Conservation (phyloP, 2,329 filamentous ascomycete species). For the Albophoma yamanashiensis region DNA sequence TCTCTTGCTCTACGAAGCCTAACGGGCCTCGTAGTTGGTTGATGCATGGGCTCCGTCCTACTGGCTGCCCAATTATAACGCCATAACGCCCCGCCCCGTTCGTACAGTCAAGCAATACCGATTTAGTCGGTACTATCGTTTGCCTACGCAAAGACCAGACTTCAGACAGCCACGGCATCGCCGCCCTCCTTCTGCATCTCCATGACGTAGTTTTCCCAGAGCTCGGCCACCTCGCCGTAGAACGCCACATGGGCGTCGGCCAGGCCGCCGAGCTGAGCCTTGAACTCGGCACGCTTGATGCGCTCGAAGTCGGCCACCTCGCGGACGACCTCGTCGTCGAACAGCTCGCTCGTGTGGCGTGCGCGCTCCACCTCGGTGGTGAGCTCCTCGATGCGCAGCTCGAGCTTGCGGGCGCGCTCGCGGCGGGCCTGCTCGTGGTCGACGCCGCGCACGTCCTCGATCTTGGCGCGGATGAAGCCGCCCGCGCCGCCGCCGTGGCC, state of each 20-base stretch:
- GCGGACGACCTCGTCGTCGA: constrained; percentile 90
- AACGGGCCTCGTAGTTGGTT: background rate
- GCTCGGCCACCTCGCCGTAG: constrained; percentile 66
- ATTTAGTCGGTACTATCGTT: background rate
- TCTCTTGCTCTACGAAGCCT: background rate
- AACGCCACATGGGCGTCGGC: constrained; percentile 82
- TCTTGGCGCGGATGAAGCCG: constrained; percentile 82
- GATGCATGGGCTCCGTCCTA: background rate
- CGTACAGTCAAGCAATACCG: background rate
- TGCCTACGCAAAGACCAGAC: background rate
- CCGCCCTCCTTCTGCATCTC: constrained; percentile 70
- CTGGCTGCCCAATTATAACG: background rate
- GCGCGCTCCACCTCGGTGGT: constrained; percentile 82
- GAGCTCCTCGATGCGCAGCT: constrained; percentile 85
- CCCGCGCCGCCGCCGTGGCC: constrained; percentile 56
- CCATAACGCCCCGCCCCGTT: background rate
- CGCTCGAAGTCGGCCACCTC: constrained; percentile 92
- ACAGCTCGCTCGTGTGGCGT: constrained; percentile 78
- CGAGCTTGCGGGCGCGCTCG: constrained; percentile 79
- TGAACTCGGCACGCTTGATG: constrained; percentile 91
- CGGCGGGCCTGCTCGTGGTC: constrained; percentile 88
- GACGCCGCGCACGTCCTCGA: constrained; percentile 92
- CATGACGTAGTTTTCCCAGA: constrained; percentile 83
- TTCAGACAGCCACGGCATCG: background rate
- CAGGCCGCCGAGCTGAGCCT: constrained; percentile 70